A percentile compares a stretch with the other conserved stretches of the same genome.
Conservation (phyloP, 306 rosid genomes). For the Acacia crassicarpa region DNA sequence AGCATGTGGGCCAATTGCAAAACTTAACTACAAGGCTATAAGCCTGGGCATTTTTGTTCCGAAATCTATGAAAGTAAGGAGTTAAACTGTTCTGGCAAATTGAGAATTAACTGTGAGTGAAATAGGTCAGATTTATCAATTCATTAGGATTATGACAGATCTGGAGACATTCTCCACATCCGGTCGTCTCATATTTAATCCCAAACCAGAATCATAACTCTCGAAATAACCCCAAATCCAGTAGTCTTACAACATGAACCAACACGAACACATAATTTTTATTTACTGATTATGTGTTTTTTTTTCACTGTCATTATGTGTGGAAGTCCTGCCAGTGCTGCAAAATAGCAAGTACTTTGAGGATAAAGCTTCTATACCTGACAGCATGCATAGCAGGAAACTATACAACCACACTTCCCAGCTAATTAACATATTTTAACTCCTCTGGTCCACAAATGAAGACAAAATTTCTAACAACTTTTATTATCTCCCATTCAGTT, state of each 20-base stretch:
- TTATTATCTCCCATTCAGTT: conserved; percentile 19
- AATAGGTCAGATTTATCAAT: not conserved
- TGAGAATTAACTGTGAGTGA: no score
- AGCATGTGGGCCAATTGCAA: no score
- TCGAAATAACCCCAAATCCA: no score
- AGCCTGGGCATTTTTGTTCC: no score
- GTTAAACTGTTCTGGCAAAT: no score
- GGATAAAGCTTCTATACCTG: not conserved
- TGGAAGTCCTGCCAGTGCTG: not conserved
- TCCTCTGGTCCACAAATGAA: not conserved
- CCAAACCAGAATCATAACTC: not conserved
- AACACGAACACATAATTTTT: not conserved
- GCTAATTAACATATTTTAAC: not conserved
- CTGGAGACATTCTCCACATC: no score
- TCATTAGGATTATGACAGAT: no score
- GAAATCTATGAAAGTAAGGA: no score
- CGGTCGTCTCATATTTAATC: not conserved
- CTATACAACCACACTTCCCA: not conserved
- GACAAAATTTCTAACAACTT: not conserved
- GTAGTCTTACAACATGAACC: no score
- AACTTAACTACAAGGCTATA: no score
- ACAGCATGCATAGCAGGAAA: not conserved
- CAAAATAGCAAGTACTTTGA: not conserved
- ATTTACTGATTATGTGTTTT: not conserved
- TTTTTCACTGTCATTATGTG: not conserved